Percentiles rank a stretch among this genome's conserved stretches.
phyloP scores from a whole-genome alignment of 148 eudicot species.

The Vaccinium vitisidaea region DNA sequence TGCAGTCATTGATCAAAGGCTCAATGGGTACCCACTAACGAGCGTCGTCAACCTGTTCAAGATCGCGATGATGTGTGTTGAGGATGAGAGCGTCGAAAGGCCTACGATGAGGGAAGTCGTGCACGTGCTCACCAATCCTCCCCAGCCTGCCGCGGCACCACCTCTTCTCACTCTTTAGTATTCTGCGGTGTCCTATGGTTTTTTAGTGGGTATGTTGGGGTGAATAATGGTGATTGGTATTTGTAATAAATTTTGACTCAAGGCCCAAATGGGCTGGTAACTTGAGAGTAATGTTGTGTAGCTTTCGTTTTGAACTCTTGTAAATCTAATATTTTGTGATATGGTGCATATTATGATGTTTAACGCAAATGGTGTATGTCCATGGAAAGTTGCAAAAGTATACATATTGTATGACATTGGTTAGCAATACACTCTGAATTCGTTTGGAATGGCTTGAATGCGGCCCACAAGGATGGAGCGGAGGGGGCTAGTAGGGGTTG shows the following conservation, averaged over 20 bases:
- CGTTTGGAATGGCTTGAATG: no score
- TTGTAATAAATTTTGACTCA: slow-evolving; percentile 13
- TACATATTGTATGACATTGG: no score
- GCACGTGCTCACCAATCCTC: slow-evolving; percentile 82
- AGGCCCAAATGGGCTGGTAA: neutral
- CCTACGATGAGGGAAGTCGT: slow-evolving; percentile 96
- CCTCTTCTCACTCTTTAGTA: slow-evolving; percentile 10
- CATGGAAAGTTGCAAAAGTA: neutral
- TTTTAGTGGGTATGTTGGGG: neutral
- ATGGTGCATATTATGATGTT: neutral
- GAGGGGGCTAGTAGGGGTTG: no score
- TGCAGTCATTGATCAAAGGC: slow-evolving; percentile 79
- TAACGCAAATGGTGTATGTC: neutral
- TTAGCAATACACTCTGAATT: no score
- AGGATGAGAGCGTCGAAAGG: slow-evolving; percentile 66
- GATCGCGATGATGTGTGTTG: slow-evolving; percentile 86
- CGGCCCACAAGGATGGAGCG: no score
- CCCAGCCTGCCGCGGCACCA: slow-evolving; percentile 22
- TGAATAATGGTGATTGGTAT: neutral
- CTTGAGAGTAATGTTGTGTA: neutral
- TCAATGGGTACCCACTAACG: slow-evolving; percentile 49
- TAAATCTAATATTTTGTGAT: neutral
- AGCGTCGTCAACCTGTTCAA: slow-evolving; percentile 74
- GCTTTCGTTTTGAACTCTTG: neutral
- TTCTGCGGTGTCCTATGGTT: neutral